Percentiles rank a stretch among this genome's conserved stretches.
These are phyloP conservation scores for Penicilliopsis zonata DNA, from an alignment of 495 filamentous ascomycete genomes.

Conservation along the genomic window DNA sequence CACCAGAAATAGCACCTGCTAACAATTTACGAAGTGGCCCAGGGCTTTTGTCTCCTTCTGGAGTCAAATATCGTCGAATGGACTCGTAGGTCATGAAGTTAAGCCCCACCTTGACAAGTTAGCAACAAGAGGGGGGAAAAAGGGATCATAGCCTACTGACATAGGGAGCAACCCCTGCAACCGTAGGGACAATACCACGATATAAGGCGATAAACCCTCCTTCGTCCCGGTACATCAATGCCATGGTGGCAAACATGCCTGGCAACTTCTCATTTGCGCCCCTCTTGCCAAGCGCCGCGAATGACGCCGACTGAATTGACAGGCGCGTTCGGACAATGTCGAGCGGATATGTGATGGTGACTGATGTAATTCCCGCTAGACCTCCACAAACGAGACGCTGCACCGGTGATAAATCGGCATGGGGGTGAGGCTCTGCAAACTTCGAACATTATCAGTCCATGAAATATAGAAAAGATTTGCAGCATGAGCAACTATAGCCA, in stretches of 20 bases:
- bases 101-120: constrained; percentile 58
- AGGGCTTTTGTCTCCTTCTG: constrained; percentile 79
- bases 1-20: constrained; percentile 88
- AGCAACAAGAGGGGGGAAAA: constrained; percentile 9
- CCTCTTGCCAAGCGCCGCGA: constrained; percentile 52
- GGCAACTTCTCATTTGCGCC: constrained; percentile 49
- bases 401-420: constrained; percentile 52
- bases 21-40: constrained; percentile 65
- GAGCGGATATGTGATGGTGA: constrained; percentile 69
- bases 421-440: constrained; percentile 64
- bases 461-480: not conserved
- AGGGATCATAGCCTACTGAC: constrained; percentile 42
- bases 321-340: constrained; percentile 93
- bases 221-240: constrained; percentile 78
- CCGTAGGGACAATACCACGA: constrained; percentile 83
- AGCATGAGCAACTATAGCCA: too few relatives aligned
- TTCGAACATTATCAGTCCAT: constrained; percentile 16
- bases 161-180: constrained; percentile 92
- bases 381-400: constrained; percentile 75
- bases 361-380: constrained; percentile 85
- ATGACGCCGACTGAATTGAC: constrained; percentile 93
- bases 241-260: constrained; percentile 84
- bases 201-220: constrained; percentile 78
- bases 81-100: constrained; percentile 98
- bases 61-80: constrained; percentile 71